These are phyloP conservation scores for Picea abies DNA, from an alignment of 83 land plant genomes.

Conservation along the genomic window DNA sequence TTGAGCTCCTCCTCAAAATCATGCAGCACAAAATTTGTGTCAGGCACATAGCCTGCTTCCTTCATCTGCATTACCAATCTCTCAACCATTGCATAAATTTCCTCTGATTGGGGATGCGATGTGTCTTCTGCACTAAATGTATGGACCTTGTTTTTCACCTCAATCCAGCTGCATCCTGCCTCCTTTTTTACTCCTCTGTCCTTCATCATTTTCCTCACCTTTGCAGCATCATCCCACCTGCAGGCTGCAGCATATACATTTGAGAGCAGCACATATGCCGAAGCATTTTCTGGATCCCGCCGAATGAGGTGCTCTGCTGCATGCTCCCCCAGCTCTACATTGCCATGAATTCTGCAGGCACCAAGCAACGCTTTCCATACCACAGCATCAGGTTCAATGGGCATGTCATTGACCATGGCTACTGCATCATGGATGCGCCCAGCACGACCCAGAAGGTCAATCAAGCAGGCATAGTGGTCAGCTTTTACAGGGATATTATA, in stretches of 20 bases:
- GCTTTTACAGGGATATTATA: not conserved
- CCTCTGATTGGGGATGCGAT: slow-evolving; percentile 6
- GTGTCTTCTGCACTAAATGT: slow-evolving; percentile 18
- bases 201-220: slow-evolving; percentile 17
- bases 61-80: slow-evolving; percentile 7
- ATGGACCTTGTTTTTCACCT: not conserved
- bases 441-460: slow-evolving; percentile 15
- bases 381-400: slow-evolving; percentile 6
- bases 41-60: slow-evolving; percentile 3
- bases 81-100: slow-evolving; percentile 6
- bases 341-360: slow-evolving; percentile 17
- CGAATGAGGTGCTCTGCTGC: slow-evolving; percentile 6
- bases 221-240: slow-evolving; percentile 14
- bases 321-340: slow-evolving; percentile 5
- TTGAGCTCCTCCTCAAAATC: slow-evolving; percentile 4
- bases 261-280: slow-evolving; percentile 7
- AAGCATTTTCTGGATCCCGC: slow-evolving; percentile 11
- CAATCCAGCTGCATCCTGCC: slow-evolving; percentile 11
- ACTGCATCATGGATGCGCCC: not conserved
- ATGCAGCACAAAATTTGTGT: slow-evolving; percentile 1
- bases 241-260: slow-evolving; percentile 10
- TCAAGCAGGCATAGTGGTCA: slow-evolving; percentile 14
- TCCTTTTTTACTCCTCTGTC: slow-evolving; percentile 13
- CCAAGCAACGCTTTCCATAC: slow-evolving; percentile 17
- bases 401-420: not conserved